Conservation (phyloP, 495 filamentous ascomycete species). For the Hypoxylon lienhwacheense region DNA sequence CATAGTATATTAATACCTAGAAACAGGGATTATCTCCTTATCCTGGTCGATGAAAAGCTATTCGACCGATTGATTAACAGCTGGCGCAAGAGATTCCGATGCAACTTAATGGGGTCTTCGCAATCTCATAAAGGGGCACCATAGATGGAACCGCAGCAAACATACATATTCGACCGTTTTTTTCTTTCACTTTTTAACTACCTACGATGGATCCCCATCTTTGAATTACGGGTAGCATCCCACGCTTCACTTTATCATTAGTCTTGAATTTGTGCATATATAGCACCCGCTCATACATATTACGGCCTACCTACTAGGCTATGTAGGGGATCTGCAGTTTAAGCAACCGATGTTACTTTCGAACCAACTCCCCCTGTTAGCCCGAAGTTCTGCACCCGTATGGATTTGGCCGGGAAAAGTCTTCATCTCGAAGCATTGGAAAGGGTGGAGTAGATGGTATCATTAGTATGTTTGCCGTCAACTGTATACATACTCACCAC, state of each 20-base stretch:
- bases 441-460: slow-evolving; percentile 4
- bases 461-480: slow-evolving; percentile 10
- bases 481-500: background rate
- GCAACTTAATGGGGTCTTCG: slow-evolving; percentile 29
- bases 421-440: slow-evolving; percentile 3
- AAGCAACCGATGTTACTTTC: slow-evolving; percentile 24
- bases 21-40: slow-evolving; percentile 17
- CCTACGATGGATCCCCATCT: slow-evolving; percentile 18
- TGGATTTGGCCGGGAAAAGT: slow-evolving; percentile 3
- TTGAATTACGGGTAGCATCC: slow-evolving; percentile 11
- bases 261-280: slow-evolving; percentile 1
- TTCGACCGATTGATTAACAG: slow-evolving; percentile 28
- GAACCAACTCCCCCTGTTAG: slow-evolving; percentile 16
- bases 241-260: slow-evolving; percentile 14
- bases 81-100: slow-evolving; percentile 30
- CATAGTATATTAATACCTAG: background rate
- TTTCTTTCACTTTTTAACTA: slow-evolving; percentile 4
- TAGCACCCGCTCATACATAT: too few relatives aligned
- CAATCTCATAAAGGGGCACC: slow-evolving; percentile 11
- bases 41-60: slow-evolving; percentile 23
- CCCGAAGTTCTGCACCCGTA: slow-evolving; percentile 5
- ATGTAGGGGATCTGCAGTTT: slow-evolving; percentile 25
- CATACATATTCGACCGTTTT: too few relatives aligned
- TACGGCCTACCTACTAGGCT: slow-evolving; percentile 20
- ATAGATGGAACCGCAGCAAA: slow-evolving; percentile 20